Percentiles rank a stretch among this genome's conserved stretches.
These are phyloP conservation scores for Sutorius australiensis DNA, from an alignment of 768 basidiomycete species.

Conservation along the genomic window DNA sequence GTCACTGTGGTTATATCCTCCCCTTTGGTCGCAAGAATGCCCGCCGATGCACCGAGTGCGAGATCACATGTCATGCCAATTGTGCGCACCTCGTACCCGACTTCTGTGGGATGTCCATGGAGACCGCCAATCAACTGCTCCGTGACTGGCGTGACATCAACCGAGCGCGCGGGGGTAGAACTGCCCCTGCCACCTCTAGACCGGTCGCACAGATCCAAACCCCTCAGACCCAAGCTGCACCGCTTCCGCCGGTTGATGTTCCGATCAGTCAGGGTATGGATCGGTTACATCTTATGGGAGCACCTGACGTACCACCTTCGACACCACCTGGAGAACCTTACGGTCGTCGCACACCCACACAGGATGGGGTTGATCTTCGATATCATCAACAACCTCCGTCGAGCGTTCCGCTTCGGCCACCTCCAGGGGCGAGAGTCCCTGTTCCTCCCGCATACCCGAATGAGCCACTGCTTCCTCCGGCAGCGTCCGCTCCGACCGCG, in stretches of 20 bases:
- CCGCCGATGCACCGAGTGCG: constrained; percentile 92
- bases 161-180: constrained; percentile 51
- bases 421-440: constrained; percentile 37
- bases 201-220: constrained; percentile 33
- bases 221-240: constrained; percentile 30
- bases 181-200: constrained; percentile 33
- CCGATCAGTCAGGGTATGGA: constrained; percentile 39
- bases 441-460: constrained; percentile 35
- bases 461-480: constrained; percentile 30
- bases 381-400: constrained; percentile 36
- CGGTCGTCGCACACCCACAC: constrained; percentile 24
- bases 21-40: constrained; percentile 97
- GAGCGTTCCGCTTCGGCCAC: constrained; percentile 33
- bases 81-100: constrained; percentile 98
- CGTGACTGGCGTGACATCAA: constrained; percentile 92
- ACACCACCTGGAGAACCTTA: constrained; percentile 18
- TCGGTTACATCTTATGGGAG: constrained; percentile 42
- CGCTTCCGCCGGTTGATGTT: constrained; percentile 32
- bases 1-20: constrained; percentile 98
- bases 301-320: constrained; percentile 35
- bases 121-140: constrained; percentile 91
- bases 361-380: constrained; percentile 41
- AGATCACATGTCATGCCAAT: constrained; percentile 94
- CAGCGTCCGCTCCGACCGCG: constrained; percentile 10
- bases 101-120: constrained; percentile 99